Evolutionary conservation across 352 stramenopile species (phyloP).

Genomic region (Hyaloperonospora brassicae): DNA sequence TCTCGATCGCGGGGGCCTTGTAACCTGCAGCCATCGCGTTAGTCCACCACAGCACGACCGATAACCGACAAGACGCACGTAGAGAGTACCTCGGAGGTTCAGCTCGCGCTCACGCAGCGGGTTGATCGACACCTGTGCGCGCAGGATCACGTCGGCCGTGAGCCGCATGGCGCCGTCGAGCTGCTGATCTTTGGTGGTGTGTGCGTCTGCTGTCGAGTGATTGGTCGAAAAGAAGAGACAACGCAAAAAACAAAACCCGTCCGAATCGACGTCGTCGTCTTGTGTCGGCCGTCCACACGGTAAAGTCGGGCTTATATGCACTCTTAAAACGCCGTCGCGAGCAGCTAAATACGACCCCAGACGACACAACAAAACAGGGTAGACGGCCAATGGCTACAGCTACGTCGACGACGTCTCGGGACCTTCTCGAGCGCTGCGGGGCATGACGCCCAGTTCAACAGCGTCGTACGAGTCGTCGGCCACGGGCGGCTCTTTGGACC

Average conservation of each 20-base stretch:
- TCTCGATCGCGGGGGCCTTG: conserved; percentile 90
- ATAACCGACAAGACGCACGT: not conserved
- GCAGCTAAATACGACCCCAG: not conserved
- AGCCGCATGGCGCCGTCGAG: conserved; percentile 51
- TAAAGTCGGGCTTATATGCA: conserved; percentile 6
- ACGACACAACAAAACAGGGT: no score
- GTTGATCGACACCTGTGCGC: conserved; percentile 86
- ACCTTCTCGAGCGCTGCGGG: conserved; percentile 33
- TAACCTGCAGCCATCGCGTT: conserved; percentile 46
- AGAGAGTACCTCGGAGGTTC: conserved; percentile 76
- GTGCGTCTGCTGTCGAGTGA: conserved; percentile 4
- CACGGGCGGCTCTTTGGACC: conserved; percentile 31
- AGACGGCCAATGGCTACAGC: not conserved
- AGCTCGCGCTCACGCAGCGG: conserved; percentile 88
- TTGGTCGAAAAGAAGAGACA: conserved; percentile 10
- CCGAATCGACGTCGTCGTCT: not conserved
- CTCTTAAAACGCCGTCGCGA: conserved; percentile 19
- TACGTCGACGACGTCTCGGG: conserved; percentile 16
- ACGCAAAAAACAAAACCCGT: conserved; percentile 4
- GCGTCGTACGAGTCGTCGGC: conserved; percentile 56
- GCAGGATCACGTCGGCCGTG: conserved; percentile 85
- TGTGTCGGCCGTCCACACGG: no score
- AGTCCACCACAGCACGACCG: conserved; percentile 18
- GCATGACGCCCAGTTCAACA: conserved; percentile 49
- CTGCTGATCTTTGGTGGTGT: conserved; percentile 15